These are phyloP conservation scores for Podosphaera xanthii DNA, from an alignment of 2,329 filamentous ascomycete genomes.

Conservation along the genomic window DNA sequence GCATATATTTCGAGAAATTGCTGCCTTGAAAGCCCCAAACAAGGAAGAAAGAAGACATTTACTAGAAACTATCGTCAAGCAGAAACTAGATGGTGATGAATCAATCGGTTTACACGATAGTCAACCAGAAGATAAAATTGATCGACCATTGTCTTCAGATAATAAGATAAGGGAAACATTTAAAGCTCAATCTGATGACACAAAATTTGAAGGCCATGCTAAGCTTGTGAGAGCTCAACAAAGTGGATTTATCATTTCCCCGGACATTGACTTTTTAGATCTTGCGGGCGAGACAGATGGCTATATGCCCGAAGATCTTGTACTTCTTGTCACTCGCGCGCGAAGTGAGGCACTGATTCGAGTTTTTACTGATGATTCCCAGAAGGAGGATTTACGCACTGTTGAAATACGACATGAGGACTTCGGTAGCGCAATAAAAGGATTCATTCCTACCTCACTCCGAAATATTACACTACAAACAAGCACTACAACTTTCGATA, in stretches of 20 bases:
- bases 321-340: slow-evolving; percentile 64
- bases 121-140: slow-evolving; percentile 22
- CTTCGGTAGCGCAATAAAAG: slow-evolving; percentile 66
- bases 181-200: slow-evolving; percentile 46
- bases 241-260: slow-evolving; percentile 45
- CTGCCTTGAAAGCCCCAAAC: slow-evolving; percentile 72
- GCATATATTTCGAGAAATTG: slow-evolving; percentile 77
- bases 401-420: slow-evolving; percentile 50
- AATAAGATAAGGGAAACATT: slow-evolving; percentile 28
- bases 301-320: slow-evolving; percentile 90
- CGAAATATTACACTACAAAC: slow-evolving; percentile 86
- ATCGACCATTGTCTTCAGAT: slow-evolving; percentile 29
- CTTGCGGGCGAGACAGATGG: slow-evolving; percentile 86
- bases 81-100: slow-evolving; percentile 21
- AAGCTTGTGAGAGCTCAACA: slow-evolving; percentile 32
- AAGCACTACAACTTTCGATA: slow-evolving; percentile 76
- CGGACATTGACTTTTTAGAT: slow-evolving; percentile 71
- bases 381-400: slow-evolving; percentile 23
- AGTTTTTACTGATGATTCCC: slow-evolving; percentile 31
- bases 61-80: slow-evolving; percentile 52
- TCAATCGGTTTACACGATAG: neutral
- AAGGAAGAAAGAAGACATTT: slow-evolving; percentile 74
- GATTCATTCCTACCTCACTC: slow-evolving; percentile 84
- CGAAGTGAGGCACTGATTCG: slow-evolving; percentile 84
- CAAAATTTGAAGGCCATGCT: no score